Percentiles rank a stretch among this genome's conserved stretches.
These are phyloP conservation scores for Entonaema liquescens DNA, from an alignment of 495 filamentous ascomycete genomes.

Conservation along the genomic window DNA sequence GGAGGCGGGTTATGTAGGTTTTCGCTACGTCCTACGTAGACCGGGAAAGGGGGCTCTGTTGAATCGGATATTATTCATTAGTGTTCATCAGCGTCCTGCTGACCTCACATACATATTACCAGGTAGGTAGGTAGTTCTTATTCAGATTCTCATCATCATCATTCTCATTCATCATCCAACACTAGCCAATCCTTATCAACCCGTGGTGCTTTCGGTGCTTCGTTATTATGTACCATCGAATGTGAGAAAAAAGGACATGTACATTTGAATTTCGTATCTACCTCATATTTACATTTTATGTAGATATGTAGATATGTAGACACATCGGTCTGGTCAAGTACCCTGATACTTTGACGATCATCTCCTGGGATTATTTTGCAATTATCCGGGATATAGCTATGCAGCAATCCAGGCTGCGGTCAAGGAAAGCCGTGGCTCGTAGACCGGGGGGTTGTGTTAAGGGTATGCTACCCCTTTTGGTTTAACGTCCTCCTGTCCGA, in stretches of 20 bases:
- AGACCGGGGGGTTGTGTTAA: constrained; percentile 12
- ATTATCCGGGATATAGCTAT: constrained; percentile 26
- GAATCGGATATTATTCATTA: constrained; percentile 13
- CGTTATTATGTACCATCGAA: constrained; percentile 6
- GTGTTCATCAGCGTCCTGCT: constrained; percentile 18
- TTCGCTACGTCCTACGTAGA: background rate
- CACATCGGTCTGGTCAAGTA: constrained; percentile 18
- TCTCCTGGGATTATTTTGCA: constrained; percentile 15
- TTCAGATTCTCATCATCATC: constrained; percentile 41
- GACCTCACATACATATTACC: constrained; percentile 24
- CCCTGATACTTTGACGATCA: constrained; percentile 14
- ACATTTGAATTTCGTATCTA: background rate
- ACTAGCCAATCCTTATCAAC: constrained; percentile 18
- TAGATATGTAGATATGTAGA: constrained; percentile 8
- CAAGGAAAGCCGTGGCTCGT: constrained; percentile 7
- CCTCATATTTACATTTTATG: background rate
- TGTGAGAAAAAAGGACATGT: background rate
- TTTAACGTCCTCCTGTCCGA: constrained; percentile 24
- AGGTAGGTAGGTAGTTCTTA: constrained; percentile 36
- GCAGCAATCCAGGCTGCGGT: constrained; percentile 26
- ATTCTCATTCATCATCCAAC: constrained; percentile 27
- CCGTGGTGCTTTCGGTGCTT: background rate
- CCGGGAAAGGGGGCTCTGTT: constrained; percentile 7
- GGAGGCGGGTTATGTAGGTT: background rate
- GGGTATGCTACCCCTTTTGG: constrained; percentile 35